Evolutionary conservation across 306 rosid genomes (phyloP), one percentile per base, ranked within the genome.

Genomic region (Sicyos baderoa): DNA sequence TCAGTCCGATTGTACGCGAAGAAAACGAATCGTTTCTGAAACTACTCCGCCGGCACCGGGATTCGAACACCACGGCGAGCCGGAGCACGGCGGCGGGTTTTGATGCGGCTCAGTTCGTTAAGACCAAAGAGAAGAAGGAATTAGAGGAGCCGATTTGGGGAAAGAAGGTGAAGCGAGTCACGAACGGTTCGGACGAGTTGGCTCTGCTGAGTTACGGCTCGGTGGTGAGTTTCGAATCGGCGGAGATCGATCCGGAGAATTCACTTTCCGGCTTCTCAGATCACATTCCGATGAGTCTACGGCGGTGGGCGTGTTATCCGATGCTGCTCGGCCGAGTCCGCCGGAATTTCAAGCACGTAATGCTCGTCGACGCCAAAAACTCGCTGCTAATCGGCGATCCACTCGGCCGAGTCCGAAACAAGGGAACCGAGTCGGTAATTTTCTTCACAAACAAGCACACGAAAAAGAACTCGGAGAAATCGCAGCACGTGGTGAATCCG

Each of bases 221-320:
- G 74, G 83, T 93, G 2, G 79, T 93, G 72, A 82, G 96, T 45
- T 93, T 93, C 47, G 89, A 88, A 42, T 82, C 86, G 0, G 61
- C 82, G 4, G 99, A 93, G 54, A 89, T 93, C 22, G 99, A 93
- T 78, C 86, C 99, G 44, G 99, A 89, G 79, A 88, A 89, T 80
- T 84, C 97, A 29, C 94, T 93, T 5, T 37, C 91, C 13, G 99
- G 99, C 17, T 93, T 93, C 63, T 45, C 84, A 0, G 87, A 86
- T 77, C 79, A 75, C 52, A 80, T 81, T 22, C 86, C 95, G 3
- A 76, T 90, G 80, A 73, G 80, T 53, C 67, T 93, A 54, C 70
- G 97, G 2, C 78, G 97, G 29, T 93, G 99, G 99, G 94, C 96
- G 1, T 89, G 96, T 53, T 93, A 88, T 73, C 89, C 95, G 6